A percentile compares a stretch with the other conserved stretches of the same genome.
phyloP scores from a whole-genome alignment of 2,329 filamentous ascomycete species.

The Curvularia sp. region DNA sequence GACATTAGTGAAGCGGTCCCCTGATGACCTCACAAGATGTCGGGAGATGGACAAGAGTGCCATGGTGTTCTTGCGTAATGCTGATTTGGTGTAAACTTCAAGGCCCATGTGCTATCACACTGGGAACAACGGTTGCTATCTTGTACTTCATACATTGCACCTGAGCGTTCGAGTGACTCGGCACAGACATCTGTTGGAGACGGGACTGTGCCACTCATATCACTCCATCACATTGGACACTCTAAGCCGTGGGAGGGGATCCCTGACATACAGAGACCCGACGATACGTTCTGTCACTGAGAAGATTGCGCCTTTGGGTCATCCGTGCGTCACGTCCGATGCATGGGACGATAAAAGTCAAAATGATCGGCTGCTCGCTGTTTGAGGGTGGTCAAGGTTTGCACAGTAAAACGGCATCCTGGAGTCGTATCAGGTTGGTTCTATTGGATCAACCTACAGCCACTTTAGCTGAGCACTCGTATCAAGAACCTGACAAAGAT shows the following conservation, averaged over 20 bases:
- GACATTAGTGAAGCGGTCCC: conserved; percentile 6
- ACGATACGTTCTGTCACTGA: not conserved
- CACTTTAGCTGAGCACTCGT: too few relatives aligned
- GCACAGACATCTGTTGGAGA: not conserved
- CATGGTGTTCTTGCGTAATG: conserved; percentile 1
- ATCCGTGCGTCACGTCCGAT: not conserved
- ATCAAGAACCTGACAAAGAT: too few relatives aligned
- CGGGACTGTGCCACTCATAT: not conserved
- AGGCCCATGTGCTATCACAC: not conserved
- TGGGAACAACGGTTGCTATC: not conserved
- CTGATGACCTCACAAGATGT: not conserved
- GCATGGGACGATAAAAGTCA: not conserved
- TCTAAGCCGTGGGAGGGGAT: not conserved
- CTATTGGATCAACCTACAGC: not conserved
- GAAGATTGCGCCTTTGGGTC: not conserved
- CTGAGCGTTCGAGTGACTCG: not conserved
- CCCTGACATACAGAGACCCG: not conserved
- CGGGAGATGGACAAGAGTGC: not conserved
- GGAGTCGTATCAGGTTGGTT: not conserved
- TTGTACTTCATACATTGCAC: not conserved
- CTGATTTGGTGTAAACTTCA: not conserved
- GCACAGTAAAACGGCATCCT: not conserved
- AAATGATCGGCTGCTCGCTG: not conserved
- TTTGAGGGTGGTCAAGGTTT: not conserved
- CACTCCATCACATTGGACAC: not conserved